Evolutionary conservation across 805 yeast species (phyloP).

Genomic region (Kuraishia piskuri): DNA sequence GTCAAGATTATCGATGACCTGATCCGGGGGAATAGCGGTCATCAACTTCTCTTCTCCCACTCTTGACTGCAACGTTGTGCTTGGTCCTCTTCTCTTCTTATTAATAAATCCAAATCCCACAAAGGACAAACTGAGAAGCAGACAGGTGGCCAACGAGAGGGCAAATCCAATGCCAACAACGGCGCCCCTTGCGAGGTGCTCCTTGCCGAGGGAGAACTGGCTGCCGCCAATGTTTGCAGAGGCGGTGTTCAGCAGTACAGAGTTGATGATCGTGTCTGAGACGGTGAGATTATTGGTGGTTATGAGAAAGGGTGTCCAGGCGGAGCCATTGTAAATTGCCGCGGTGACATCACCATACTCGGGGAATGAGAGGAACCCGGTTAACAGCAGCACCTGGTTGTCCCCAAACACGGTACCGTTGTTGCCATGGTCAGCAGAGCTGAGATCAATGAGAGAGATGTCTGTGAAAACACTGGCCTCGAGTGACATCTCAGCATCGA

Average conservation of each 20-base stretch:
- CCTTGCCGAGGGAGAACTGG: conserved; percentile 13
- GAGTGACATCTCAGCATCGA: conserved; percentile 26
- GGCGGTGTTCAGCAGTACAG: conserved; percentile 29
- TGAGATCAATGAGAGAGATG: conserved; percentile 27
- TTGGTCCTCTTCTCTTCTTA: conserved; percentile 15
- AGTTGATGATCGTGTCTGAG: conserved; percentile 13
- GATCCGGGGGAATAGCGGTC: conserved; percentile 53
- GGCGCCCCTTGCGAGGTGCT: conserved; percentile 41
- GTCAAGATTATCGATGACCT: conserved; percentile 23
- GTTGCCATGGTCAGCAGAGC: conserved; percentile 16
- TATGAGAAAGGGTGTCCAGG: conserved; percentile 60
- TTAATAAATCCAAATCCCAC: conserved; percentile 24
- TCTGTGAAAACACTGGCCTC: conserved; percentile 33
- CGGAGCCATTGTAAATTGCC: conserved; percentile 56
- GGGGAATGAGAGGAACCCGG: conserved; percentile 45
- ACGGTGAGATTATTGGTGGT: conserved; percentile 25
- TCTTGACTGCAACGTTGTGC: conserved; percentile 36
- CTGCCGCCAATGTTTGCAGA: conserved; percentile 22
- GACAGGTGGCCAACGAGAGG: conserved; percentile 45
- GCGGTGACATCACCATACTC: conserved; percentile 49
- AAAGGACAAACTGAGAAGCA: conserved; percentile 31
- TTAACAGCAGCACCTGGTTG: conserved; percentile 40
- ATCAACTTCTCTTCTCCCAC: conserved; percentile 56
- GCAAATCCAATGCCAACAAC: conserved; percentile 67
- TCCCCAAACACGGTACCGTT: conserved; percentile 27